These are phyloP conservation scores for Helenozyma baotianmanensis DNA, from an alignment of 805 yeast genomes.

Conservation along the genomic window DNA sequence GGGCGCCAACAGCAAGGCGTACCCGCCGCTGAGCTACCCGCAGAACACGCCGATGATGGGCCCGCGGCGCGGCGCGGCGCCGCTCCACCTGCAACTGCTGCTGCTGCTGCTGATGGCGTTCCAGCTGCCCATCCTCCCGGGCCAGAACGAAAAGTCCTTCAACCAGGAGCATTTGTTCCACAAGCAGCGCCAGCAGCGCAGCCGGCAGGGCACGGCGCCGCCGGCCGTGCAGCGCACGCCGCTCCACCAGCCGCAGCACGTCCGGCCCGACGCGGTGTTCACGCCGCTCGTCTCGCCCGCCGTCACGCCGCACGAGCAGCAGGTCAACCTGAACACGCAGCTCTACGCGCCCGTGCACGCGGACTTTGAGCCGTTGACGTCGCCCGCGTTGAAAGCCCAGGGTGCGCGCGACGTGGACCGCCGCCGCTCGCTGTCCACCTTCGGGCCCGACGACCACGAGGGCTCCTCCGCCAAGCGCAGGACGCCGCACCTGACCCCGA, in stretches of 20 bases:
- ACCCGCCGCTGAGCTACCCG: constrained; percentile 15
- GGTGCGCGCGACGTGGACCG: constrained; percentile 15
- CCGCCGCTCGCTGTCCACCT: constrained; percentile 30
- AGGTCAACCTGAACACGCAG: constrained; percentile 18
- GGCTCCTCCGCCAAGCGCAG: constrained; percentile 27
- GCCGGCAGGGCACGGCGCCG: constrained; percentile 13
- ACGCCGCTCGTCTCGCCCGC: constrained; percentile 79
- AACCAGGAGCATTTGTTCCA: constrained; percentile 40
- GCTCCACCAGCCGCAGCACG: constrained; percentile 42
- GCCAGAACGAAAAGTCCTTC: constrained; percentile 38
- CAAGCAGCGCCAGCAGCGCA: constrained; percentile 20
- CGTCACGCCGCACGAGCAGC: constrained; percentile 55
- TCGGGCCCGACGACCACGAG: constrained; percentile 25
- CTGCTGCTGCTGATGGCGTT: constrained; percentile 3
- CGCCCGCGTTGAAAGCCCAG: constrained; percentile 61
- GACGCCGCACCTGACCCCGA: constrained; percentile 44
- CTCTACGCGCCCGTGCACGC: constrained; percentile 15
- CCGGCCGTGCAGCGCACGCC: constrained; percentile 1
- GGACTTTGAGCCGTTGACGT: constrained; percentile 53
- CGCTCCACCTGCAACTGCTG: background rate
- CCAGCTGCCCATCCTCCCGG: constrained; percentile 36
- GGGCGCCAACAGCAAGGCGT: constrained; percentile 13
- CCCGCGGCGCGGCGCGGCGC: constrained; percentile 3
- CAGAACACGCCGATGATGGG: constrained; percentile 16
- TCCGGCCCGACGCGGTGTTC: constrained; percentile 61